Evolutionary conservation across 2,329 filamentous ascomycete species (phyloP).

Genomic region (Coniochaeta sp.): DNA sequence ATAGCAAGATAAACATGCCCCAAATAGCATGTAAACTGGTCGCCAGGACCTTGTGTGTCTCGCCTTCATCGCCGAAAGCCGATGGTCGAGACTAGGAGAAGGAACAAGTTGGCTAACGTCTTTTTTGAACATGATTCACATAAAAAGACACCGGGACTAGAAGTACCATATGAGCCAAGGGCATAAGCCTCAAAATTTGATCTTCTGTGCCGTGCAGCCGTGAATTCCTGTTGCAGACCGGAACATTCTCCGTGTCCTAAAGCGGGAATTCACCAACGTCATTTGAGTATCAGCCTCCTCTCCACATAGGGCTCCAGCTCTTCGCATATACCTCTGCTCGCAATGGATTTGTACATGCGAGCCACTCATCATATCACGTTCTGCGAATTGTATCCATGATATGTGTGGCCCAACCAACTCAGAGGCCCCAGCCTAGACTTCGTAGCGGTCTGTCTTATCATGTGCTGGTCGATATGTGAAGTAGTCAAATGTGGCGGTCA

Average conservation of each 20-base stretch:
- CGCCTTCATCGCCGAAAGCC: background rate
- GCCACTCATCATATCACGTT: too few relatives aligned
- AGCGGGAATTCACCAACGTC: background rate
- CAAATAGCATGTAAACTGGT: background rate
- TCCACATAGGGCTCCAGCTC: background rate
- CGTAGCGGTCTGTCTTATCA: conserved; percentile 41
- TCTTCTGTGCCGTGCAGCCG: background rate
- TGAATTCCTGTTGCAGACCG: background rate
- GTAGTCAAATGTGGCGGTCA: conserved; percentile 41
- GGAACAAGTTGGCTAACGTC: background rate
- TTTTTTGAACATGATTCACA: background rate
- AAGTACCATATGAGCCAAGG: background rate
- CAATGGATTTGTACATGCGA: too few relatives aligned
- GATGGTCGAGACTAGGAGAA: background rate
- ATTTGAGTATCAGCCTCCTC: background rate
- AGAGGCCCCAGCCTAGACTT: conserved; percentile 18
- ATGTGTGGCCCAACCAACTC: background rate
- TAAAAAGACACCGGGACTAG: background rate
- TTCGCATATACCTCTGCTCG: too few relatives aligned
- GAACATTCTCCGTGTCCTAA: background rate
- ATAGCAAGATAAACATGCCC: background rate
- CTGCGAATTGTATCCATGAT: too few relatives aligned
- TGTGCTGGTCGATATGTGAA: conserved; percentile 42
- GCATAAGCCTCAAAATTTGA: background rate
- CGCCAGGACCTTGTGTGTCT: background rate